These are phyloP conservation scores for Astrothelium macrocarpum DNA, from an alignment of 495 filamentous ascomycete genomes.

Conservation along the genomic window DNA sequence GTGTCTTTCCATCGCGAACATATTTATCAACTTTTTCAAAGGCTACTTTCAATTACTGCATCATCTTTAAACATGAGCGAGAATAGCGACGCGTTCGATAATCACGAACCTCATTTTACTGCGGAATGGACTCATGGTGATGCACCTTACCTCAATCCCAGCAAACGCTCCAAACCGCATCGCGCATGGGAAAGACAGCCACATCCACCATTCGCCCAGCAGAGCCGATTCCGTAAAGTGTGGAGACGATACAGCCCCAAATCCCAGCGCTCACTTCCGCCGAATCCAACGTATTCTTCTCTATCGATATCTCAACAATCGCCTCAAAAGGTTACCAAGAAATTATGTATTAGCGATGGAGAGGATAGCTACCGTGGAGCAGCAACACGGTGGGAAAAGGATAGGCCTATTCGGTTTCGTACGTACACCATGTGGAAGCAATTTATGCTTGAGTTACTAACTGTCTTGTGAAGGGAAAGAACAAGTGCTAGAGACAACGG, in stretches of 20 bases:
- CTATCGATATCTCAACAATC: neutral
- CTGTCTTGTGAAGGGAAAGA: neutral
- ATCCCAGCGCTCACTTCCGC: neutral
- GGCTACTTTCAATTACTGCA: neutral
- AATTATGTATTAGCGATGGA: neutral
- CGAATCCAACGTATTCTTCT: neutral
- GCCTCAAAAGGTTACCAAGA: slow-evolving; percentile 3
- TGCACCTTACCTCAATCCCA: neutral
- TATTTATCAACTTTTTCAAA: neutral
- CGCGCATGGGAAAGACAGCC: slow-evolving; percentile 34
- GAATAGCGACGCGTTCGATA: neutral
- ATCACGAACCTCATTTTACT: neutral
- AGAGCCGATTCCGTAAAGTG: slow-evolving; percentile 26
- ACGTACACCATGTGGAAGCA: neutral
- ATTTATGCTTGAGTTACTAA: neutral
- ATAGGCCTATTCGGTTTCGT: neutral
- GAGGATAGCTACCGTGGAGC: neutral
- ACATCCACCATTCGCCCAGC: slow-evolving; percentile 17
- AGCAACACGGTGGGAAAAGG: neutral
- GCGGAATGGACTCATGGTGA: neutral
- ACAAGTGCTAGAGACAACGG: neutral
- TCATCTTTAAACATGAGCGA: neutral
- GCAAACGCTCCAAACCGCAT: slow-evolving; percentile 12
- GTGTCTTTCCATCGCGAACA: neutral
- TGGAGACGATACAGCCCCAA: slow-evolving; percentile 23